Evolutionary conservation across 2,329 filamentous ascomycete genomes (phyloP).

Genomic region (Zasmidium cellare): DNA sequence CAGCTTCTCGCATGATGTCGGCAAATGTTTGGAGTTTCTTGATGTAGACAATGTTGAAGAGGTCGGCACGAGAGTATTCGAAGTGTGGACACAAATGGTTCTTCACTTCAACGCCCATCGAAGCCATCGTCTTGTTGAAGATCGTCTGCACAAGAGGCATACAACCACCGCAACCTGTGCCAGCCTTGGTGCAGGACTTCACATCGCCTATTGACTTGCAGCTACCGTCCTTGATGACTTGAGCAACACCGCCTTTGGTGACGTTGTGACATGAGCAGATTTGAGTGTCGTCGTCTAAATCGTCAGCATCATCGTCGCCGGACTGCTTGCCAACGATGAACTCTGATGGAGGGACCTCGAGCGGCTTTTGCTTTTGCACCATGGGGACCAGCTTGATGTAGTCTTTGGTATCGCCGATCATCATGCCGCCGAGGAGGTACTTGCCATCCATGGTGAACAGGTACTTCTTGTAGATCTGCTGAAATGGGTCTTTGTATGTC

Average conservation of each 20-base stretch:
- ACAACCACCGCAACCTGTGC: conserved; percentile 86
- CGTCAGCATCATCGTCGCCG: conserved; percentile 74
- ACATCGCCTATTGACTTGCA: conserved; percentile 81
- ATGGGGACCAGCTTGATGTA: conserved; percentile 87
- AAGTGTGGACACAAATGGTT: conserved; percentile 87
- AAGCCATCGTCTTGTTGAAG: conserved; percentile 84
- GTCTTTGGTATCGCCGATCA: conserved; percentile 90
- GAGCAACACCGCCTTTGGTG: conserved; percentile 76
- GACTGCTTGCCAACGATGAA: conserved; percentile 79
- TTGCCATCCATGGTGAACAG: conserved; percentile 87
- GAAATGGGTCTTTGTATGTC: conserved; percentile 86
- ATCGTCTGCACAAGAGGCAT: conserved; percentile 86
- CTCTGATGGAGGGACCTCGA: conserved; percentile 76
- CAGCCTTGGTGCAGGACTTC: conserved; percentile 88
- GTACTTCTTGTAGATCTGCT: conserved; percentile 90
- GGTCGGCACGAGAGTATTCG: conserved; percentile 75
- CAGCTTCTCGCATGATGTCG: conserved; percentile 76
- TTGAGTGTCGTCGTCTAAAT: conserved; percentile 81
- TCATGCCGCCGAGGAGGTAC: conserved; percentile 91
- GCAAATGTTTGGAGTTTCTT: conserved; percentile 72
- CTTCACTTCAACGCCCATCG: conserved; percentile 82
- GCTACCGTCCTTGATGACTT: conserved; percentile 70
- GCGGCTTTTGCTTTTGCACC: conserved; percentile 77
- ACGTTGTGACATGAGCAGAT: conserved; percentile 95
- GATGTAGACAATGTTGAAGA: conserved; percentile 87